Evolutionary conservation across 2,329 filamentous ascomycete genomes (phyloP).

Genomic region (Colletotrichum simmondsii): DNA sequence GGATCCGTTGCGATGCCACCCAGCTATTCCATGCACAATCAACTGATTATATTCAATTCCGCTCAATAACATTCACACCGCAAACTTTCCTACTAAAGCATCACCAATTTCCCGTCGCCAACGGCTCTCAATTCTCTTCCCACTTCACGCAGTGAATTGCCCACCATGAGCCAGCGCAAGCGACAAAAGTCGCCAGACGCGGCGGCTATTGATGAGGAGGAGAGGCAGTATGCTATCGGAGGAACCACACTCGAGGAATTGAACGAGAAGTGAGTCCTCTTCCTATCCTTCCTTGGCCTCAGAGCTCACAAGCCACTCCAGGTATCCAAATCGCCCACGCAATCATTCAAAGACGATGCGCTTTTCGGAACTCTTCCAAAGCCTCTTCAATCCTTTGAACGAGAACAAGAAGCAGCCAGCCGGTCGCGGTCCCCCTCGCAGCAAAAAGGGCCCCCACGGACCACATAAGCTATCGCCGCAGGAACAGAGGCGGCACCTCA

Average conservation of each 20-base stretch:
- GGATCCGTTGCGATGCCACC: too few relatives aligned
- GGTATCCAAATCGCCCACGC: slow-evolving; percentile 83
- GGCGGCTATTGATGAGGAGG: slow-evolving; percentile 61
- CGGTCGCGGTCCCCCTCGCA: slow-evolving; percentile 62
- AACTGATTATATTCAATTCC: too few relatives aligned
- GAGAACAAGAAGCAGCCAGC: slow-evolving; percentile 83
- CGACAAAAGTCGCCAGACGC: slow-evolving; percentile 45
- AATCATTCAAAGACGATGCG: slow-evolving; percentile 84
- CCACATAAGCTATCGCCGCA: slow-evolving; percentile 72
- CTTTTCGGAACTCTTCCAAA: slow-evolving; percentile 82
- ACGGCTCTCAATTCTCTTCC: background rate
- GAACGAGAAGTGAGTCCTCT: slow-evolving; percentile 52
- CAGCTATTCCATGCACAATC: background rate
- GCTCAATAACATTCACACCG: rapidly evolving
- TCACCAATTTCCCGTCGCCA: background rate
- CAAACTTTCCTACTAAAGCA: background rate
- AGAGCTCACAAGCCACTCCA: slow-evolving; percentile 47
- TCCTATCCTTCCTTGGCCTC: background rate
- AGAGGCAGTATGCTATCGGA: slow-evolving; percentile 58
- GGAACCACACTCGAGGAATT: slow-evolving; percentile 54
- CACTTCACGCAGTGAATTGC: background rate
- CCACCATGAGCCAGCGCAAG: slow-evolving; percentile 47
- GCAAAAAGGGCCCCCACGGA: slow-evolving; percentile 70
- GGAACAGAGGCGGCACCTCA: slow-evolving; percentile 82
- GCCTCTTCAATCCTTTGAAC: slow-evolving; percentile 82